Conservation (phyloP, 352 stramenopile genomes). For the Phytophthora kernoviae region DNA sequence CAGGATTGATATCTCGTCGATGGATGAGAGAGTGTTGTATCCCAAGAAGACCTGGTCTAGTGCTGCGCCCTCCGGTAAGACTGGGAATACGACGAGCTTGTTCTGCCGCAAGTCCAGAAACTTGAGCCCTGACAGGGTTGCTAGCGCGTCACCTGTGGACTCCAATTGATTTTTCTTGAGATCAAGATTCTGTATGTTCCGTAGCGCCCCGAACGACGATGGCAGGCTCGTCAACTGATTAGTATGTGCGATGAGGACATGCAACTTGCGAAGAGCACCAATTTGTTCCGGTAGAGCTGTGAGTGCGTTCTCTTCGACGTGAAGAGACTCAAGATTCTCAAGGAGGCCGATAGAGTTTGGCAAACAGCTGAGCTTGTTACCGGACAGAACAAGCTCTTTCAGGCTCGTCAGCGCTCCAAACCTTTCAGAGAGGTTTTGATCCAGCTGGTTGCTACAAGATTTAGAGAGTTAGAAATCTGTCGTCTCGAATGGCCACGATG, state of each 20-base stretch:
- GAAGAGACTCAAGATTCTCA: conserved; percentile 56
- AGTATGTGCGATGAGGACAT: conserved; percentile 59
- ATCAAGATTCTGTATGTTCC: conserved; percentile 69
- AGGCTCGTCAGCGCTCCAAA: conserved; percentile 55
- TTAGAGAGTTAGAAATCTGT: background rate
- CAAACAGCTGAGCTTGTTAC: conserved; percentile 64
- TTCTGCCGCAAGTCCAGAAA: conserved; percentile 83
- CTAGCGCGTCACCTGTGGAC: conserved; percentile 45
- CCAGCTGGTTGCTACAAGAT: conserved; percentile 59
- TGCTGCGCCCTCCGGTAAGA: conserved; percentile 53
- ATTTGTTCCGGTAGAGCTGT: conserved; percentile 50
- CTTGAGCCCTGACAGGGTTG: conserved; percentile 48
- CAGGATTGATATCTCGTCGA: conserved; percentile 65
- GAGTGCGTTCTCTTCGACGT: conserved; percentile 71
- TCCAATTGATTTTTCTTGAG: conserved; percentile 81
- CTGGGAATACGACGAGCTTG: conserved; percentile 60
- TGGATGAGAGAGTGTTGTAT: conserved; percentile 66
- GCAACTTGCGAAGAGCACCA: conserved; percentile 58
- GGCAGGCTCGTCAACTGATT: conserved; percentile 67
- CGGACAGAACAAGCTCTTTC: conserved; percentile 65
- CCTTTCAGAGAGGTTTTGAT: conserved; percentile 54
- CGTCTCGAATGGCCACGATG: background rate
- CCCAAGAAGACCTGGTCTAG: conserved; percentile 83
- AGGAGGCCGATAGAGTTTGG: conserved; percentile 58
- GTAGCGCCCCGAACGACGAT: conserved; percentile 45